Percentiles rank a stretch among this genome's conserved stretches.
These are phyloP conservation scores for Seiridium cupressi DNA, from an alignment of 2,329 filamentous ascomycete genomes.

Conservation along the genomic window DNA sequence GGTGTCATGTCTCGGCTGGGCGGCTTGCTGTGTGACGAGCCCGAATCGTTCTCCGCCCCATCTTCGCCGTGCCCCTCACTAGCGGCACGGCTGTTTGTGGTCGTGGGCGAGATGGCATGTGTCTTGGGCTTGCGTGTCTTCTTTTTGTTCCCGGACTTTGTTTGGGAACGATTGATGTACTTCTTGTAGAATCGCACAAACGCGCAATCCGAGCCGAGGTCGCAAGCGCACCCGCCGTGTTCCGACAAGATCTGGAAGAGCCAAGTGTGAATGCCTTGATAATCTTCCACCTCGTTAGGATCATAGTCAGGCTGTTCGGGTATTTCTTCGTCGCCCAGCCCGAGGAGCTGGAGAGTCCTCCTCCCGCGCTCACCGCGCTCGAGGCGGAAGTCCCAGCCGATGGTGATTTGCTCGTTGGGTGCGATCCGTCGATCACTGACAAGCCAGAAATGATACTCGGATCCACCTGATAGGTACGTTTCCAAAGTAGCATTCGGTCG, in stretches of 20 bases:
- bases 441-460: conserved; percentile 90
- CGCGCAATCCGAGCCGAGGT: conserved; percentile 59
- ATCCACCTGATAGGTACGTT: conserved; percentile 75
- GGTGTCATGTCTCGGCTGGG: conserved; percentile 66
- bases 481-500: conserved; percentile 85
- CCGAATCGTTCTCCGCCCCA: conserved; percentile 52
- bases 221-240: conserved; percentile 77
- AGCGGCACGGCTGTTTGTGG: conserved; percentile 61
- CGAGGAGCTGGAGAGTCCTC: conserved; percentile 58
- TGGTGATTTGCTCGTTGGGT: conserved; percentile 61
- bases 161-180: conserved; percentile 47
- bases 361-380: conserved; percentile 49
- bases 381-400: conserved; percentile 66
- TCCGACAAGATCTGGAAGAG: conserved; percentile 70
- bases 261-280: conserved; percentile 60
- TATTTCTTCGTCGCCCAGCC: conserved; percentile 59
- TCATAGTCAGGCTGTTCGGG: conserved; percentile 48
- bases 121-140: conserved; percentile 57
- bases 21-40: conserved; percentile 61
- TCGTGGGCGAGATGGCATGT: conserved; percentile 58
- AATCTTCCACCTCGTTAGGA: conserved; percentile 56
- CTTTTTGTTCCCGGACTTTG: conserved; percentile 29
- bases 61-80: conserved; percentile 62
- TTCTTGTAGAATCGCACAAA: conserved; percentile 63
- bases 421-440: conserved; percentile 76